Evolutionary conservation across 1,284 basidiomycete genomes (phyloP).

Genomic region (Anthracocystis walkeri): DNA sequence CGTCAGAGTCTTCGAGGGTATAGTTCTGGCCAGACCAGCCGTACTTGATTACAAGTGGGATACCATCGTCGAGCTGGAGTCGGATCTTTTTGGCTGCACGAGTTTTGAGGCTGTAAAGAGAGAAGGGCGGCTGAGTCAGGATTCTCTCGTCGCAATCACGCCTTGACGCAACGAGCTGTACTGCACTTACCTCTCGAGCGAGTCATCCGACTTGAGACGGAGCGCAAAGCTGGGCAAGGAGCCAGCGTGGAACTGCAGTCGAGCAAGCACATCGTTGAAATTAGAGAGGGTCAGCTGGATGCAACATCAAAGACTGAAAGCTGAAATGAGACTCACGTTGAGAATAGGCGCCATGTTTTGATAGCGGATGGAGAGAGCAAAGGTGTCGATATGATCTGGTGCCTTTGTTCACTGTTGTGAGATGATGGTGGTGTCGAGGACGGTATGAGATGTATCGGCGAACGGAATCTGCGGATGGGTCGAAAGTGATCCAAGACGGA

Average conservation of each 20-base stretch:
- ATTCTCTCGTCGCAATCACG: not conserved
- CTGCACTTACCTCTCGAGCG: conserved; percentile 51
- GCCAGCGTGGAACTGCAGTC: conserved; percentile 63
- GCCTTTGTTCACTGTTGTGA: conserved; percentile 5
- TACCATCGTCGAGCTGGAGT: conserved; percentile 59
- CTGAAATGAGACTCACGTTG: conserved; percentile 51
- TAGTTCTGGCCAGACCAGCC: conserved; percentile 60
- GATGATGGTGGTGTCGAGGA: not conserved
- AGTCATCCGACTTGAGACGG: conserved; percentile 62
- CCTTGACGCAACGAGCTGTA: not conserved
- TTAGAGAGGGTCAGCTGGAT: conserved; percentile 6
- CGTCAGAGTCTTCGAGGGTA: conserved; percentile 65
- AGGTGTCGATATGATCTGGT: conserved; percentile 5
- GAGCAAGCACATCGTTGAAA: not conserved
- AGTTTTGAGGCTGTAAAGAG: conserved; percentile 40
- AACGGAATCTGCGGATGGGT: conserved; percentile 33
- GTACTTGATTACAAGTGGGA: conserved; percentile 66
- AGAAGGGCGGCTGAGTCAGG: not conserved
- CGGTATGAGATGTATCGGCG: conserved; percentile 5
- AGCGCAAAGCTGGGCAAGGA: conserved; percentile 65
- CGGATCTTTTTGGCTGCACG: conserved; percentile 65
- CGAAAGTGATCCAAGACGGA: conserved; percentile 16
- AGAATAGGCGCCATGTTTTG: conserved; percentile 65
- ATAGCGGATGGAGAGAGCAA: not conserved
- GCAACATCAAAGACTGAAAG: not conserved